Evolutionary conservation across 371 early-diverging fungal species (phyloP), one percentile per base, ranked within the genome.

Genomic region (Lichtheimia hyalospora): DNA sequence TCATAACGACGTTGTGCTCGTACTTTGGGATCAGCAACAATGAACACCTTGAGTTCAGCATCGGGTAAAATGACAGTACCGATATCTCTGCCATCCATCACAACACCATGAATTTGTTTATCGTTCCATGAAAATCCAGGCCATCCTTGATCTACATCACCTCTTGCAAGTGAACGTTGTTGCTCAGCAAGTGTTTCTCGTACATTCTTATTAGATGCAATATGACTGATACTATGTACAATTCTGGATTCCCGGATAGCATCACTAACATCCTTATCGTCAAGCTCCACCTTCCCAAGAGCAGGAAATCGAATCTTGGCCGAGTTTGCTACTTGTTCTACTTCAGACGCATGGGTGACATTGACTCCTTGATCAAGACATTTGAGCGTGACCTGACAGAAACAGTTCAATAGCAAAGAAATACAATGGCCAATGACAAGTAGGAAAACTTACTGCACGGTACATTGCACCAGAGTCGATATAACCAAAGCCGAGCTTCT

Each of bases 1-100:
- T 82, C 77, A 58, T 79, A 83, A 15, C 97, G 78, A 48, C 97
- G 81, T 60, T 83, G 74, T 0, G 98, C 98, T 1, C 98, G 79
- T 0, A 88, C 80, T 52, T 77, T 73, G 8, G 85, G 78, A 60
- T 86, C 83, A 0, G 96, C 96, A 4, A 84, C 84, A 21, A 97
- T 75, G 66, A 89, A 97, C 2, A 97, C 79, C 63, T 97, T 97
- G 27, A 97, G 78, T 39, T 95, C 88, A 0, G 98, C 98, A 63
- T 91, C 73, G 0, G 97, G 96, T 40, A 97, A 75, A 3, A 97
- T 88, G 0, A 85, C 86, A 0, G 96, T 92, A 15, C 96, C 96
- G 52, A 96, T 94, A 74, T 97, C 98, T 5, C 98, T 74, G 7
- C 98, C 98, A 70, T 97, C 98, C 89, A 96, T 92, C 7, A 97